Conservation (phyloP, 225 moss, liverwort and hornwort genomes). For the Marchantia paleacea region DNA sequence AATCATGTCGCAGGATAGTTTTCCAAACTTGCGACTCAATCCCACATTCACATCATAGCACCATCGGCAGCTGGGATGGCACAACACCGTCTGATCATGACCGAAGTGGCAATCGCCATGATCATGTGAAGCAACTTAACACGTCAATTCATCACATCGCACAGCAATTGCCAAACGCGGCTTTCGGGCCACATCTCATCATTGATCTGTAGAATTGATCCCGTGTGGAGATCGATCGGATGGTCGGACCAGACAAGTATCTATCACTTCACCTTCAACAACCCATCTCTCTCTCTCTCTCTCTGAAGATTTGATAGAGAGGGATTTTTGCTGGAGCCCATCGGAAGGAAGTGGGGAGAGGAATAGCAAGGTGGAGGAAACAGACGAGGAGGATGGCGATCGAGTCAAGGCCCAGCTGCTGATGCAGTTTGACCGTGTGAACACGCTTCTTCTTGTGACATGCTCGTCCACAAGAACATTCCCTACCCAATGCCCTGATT, state of each 20-base stretch:
- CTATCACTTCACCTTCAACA: too few species aligned
- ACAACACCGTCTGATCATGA: background rate
- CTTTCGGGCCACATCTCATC: background rate
- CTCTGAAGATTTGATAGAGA: too few species aligned
- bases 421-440: background rate
- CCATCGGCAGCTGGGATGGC: background rate
- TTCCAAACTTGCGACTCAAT: constrained; percentile 42
- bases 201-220: too few species aligned
- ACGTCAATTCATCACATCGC: too few species aligned
- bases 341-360: background rate
- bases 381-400: background rate
- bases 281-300: too few species aligned
- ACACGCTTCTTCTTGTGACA: background rate
- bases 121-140: background rate
- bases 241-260: too few species aligned
- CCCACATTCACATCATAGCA: constrained; percentile 29
- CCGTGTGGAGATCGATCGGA: too few species aligned
- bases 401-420: background rate
- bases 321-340: too few species aligned
- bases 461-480: background rate
- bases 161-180: background rate
- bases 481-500: background rate
- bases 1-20: constrained; percentile 21
- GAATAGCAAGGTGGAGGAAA: background rate
- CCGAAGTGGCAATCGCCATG: background rate